Percentiles rank a stretch among this genome's conserved stretches.
These are phyloP conservation scores for Sporodiniella umbellata DNA, from an alignment of 371 early-diverging fungal species.

Conservation along the genomic window DNA sequence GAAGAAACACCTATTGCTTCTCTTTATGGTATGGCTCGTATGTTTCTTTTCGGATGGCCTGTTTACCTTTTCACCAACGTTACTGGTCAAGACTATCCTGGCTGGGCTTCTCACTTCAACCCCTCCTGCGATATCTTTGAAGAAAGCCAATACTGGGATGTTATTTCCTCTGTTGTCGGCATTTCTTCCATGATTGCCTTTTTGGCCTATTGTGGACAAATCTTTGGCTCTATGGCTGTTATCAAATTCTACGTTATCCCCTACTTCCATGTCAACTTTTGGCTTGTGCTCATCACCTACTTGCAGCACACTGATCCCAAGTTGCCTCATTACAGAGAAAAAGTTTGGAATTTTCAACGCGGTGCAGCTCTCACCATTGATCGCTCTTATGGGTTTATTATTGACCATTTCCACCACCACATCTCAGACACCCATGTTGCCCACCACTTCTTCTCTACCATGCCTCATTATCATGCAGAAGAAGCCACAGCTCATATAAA, in stretches of 20 bases:
- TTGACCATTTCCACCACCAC: conserved; percentile 80
- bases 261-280: conserved; percentile 78
- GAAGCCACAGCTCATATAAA: conserved; percentile 80
- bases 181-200: conserved; percentile 49
- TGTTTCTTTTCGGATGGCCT: conserved; percentile 85
- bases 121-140: conserved; percentile 75
- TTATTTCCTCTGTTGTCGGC: conserved; percentile 71
- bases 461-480: conserved; percentile 89
- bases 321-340: conserved; percentile 78
- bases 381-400: conserved; percentile 76
- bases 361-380: conserved; percentile 83
- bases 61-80: conserved; percentile 72
- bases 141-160: conserved; percentile 57
- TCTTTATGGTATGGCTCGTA: conserved; percentile 53
- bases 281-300: conserved; percentile 87
- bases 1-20: conserved; percentile 69
- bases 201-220: conserved; percentile 49
- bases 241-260: conserved; percentile 83
- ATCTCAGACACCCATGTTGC: conserved; percentile 84
- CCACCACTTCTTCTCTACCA: conserved; percentile 86
- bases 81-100: conserved; percentile 69
- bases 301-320: conserved; percentile 85
- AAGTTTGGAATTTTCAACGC: conserved; percentile 82
- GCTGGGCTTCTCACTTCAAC: conserved; percentile 83
- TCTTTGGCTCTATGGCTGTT: conserved; percentile 58